Evolutionary conservation across 306 rosid genomes (phyloP).

Genomic region (Mimosa pudica): DNA sequence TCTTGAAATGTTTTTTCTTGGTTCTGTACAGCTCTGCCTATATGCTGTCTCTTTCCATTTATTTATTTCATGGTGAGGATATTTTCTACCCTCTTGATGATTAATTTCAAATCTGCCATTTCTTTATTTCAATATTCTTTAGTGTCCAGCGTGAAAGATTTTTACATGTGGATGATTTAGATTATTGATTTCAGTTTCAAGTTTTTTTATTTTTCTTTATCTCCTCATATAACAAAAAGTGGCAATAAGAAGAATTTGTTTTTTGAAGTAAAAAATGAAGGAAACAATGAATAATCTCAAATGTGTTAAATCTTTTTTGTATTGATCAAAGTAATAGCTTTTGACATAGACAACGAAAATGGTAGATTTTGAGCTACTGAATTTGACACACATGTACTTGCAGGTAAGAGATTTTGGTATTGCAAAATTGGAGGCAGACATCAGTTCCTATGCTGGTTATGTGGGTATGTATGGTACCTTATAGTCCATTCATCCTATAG

Average conservation of each 20-base stretch:
- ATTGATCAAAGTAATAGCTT: not conserved
- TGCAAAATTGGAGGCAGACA: not conserved
- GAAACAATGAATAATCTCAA: not conserved
- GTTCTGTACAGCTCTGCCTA: not conserved
- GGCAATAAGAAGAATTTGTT: not conserved
- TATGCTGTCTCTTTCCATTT: not conserved
- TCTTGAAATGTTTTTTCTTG: not conserved
- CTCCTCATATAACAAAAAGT: not conserved
- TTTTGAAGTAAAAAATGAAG: not conserved
- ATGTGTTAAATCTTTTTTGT: no score
- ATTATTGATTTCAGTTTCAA: not conserved
- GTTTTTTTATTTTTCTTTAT: no score
- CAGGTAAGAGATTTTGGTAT: not conserved
- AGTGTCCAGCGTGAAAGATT: not conserved
- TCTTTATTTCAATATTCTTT: no score
- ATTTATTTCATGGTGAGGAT: not conserved
- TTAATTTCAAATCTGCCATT: no score
- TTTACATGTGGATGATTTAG: not conserved
- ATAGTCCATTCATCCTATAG: not conserved
- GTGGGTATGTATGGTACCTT: slow-evolving; percentile 52
- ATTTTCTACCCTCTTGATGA: not conserved
- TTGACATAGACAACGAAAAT: not conserved
- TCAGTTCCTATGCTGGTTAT: slow-evolving; percentile 76
- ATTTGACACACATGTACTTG: slow-evolving; percentile 21
- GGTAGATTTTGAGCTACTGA: not conserved